Evolutionary conservation across 2,329 filamentous ascomycete species (phyloP).

Genomic region (Hymenotorrendiella dingleyae): DNA sequence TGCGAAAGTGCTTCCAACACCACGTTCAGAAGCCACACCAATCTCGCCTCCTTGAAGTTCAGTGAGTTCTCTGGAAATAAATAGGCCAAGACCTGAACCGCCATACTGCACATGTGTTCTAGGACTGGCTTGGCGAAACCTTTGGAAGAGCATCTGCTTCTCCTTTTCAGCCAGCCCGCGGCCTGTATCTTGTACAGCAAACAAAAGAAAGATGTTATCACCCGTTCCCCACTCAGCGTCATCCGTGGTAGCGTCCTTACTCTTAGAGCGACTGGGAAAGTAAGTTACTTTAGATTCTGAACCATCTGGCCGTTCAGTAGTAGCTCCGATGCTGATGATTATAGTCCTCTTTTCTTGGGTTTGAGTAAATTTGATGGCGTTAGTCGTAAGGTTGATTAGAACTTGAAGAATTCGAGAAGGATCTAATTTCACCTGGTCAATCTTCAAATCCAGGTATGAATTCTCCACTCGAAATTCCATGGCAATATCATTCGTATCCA

Average conservation of each 20-base stretch:
- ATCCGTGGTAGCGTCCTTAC: conserved; percentile 21
- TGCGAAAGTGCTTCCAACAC: conserved; percentile 67
- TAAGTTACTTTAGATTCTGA: conserved; percentile 37
- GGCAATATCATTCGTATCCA: conserved; percentile 65
- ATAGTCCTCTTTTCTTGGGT: conserved; percentile 50
- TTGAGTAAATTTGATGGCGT: conserved; percentile 78
- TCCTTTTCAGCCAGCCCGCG: conserved; percentile 66
- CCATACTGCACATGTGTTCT: conserved; percentile 76
- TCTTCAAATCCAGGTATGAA: conserved; percentile 55
- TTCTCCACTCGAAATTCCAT: conserved; percentile 64
- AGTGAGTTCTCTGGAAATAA: conserved; percentile 72
- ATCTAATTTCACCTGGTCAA: conserved; percentile 71
- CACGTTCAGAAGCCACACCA: conserved; percentile 62
- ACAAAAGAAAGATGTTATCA: conserved; percentile 63
- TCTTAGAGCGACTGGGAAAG: conserved; percentile 30
- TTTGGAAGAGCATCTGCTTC: conserved; percentile 68
- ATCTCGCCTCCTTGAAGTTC: conserved; percentile 79
- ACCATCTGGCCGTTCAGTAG: conserved; percentile 36
- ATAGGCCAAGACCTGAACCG: conserved; percentile 71
- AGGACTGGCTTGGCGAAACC: conserved; percentile 76
- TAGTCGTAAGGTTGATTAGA: conserved; percentile 74
- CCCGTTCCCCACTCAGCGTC: conserved; percentile 58
- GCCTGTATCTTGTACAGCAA: conserved; percentile 73
- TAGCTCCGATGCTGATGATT: conserved; percentile 34
- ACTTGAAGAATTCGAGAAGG: conserved; percentile 74